Evolutionary conservation across 2,329 filamentous ascomycete genomes (phyloP).

Genomic region (Davidsoniella australis): DNA sequence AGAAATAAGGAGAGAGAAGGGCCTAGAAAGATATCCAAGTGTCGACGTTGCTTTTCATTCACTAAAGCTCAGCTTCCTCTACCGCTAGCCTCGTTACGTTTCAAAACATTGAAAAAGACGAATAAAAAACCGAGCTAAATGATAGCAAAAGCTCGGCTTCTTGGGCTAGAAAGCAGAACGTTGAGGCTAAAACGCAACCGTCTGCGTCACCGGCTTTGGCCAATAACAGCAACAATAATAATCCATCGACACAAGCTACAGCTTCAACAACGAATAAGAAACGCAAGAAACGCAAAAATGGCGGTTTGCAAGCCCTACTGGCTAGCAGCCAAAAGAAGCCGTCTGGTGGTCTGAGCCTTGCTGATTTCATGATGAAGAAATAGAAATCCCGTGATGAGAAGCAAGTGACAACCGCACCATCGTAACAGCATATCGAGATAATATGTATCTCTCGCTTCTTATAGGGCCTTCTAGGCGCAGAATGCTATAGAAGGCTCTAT

Average conservation of each 20-base stretch:
- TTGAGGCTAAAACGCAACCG: constrained; percentile 10
- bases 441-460: neutral
- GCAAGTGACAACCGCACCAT: no score
- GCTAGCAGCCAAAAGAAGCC: constrained; percentile 27
- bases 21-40: constrained; percentile 2
- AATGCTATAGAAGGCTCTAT: neutral
- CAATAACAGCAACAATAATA: constrained; percentile 25
- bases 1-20: neutral
- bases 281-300: constrained; percentile 46
- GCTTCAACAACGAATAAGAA: constrained; percentile 38
- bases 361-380: constrained; percentile 33
- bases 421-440: neutral
- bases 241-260: neutral
- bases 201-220: constrained; percentile 18
- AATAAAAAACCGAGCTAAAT: neutral
- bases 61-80: constrained; percentile 4
- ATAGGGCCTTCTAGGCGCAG: neutral
- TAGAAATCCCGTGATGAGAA: neutral
- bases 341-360: constrained; percentile 28
- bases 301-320: constrained; percentile 48
- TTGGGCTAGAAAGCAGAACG: constrained; percentile 14
- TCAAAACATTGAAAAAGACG: neutral
- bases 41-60: constrained; percentile 1
- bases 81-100: constrained; percentile 4
- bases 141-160: constrained; percentile 13